Evolutionary conservation across 345 rosid genomes (phyloP).

Genomic region (Gossypium mustelinum): DNA sequence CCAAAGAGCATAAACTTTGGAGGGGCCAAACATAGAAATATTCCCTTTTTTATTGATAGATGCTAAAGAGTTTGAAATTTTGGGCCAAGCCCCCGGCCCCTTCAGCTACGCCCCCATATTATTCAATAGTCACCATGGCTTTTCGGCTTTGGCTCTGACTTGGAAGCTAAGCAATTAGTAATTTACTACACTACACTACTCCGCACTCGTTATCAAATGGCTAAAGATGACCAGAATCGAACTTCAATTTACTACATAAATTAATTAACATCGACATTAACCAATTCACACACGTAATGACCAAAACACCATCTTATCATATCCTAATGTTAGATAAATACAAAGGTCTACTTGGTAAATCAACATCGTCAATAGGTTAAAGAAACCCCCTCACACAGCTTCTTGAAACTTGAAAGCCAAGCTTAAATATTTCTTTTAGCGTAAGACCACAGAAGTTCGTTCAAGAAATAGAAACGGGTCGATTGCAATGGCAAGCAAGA

Average conservation of each 20-base stretch:
- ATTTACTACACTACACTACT: not conserved
- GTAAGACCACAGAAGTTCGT: not conserved
- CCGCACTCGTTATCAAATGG: not conserved
- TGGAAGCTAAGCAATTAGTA: not conserved
- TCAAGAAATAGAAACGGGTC: not conserved
- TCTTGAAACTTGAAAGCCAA: not conserved
- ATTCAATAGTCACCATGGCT: too few relatives aligned
- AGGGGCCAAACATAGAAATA: too few relatives aligned
- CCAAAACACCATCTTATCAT: not conserved
- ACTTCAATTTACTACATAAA: not conserved
- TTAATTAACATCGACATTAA: not conserved
- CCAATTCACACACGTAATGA: not conserved
- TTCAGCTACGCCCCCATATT: too few relatives aligned
- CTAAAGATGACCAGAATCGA: not conserved
- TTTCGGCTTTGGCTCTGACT: not conserved
- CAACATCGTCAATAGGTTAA: not conserved
- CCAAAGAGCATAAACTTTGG: too few relatives aligned
- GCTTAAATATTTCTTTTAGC: not conserved
- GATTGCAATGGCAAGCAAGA: constrained; percentile 21
- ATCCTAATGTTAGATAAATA: not conserved
- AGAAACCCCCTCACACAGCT: not conserved
- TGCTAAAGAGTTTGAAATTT: too few relatives aligned
- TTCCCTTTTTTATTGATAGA: too few relatives aligned
- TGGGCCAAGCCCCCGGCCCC: too few relatives aligned
- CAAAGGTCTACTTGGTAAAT: not conserved